Conservation (phyloP, 768 basidiomycete genomes). For the Pleurotus citrinopileatus region DNA sequence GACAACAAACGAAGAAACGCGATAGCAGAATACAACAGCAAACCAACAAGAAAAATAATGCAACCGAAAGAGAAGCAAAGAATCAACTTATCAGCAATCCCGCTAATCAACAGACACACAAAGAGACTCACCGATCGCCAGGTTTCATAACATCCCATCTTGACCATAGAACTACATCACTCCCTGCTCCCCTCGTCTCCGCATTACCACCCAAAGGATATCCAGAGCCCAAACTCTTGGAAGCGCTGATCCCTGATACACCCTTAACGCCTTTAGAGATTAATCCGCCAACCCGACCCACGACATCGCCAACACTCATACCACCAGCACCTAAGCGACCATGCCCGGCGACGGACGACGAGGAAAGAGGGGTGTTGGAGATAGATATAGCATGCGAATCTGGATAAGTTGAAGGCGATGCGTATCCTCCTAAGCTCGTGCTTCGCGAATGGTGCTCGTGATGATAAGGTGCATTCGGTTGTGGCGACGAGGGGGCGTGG, state of each 20-base stretch:
- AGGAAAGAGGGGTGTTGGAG: too few species aligned
- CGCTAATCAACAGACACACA: too few species aligned
- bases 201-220: slow-evolving; percentile 12
- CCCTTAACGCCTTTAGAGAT: not conserved
- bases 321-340: not conserved
- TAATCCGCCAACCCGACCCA: not conserved
- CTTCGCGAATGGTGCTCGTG: not conserved
- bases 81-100: too few species aligned
- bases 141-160: slow-evolving; percentile 35
- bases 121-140: slow-evolving; percentile 12
- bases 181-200: slow-evolving; percentile 20
- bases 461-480: not conserved
- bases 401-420: not conserved
- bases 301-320: not conserved
- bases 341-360: not conserved
- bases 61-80: too few species aligned
- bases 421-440: not conserved
- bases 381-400: not conserved
- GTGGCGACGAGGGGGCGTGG: too few species aligned
- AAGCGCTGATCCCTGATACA: slow-evolving; percentile 1
- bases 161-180: slow-evolving; percentile 34
- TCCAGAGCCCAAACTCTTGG: not conserved
- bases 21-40: too few species aligned
- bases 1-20: too few species aligned
- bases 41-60: too few species aligned